A percentile compares a stretch with the other conserved stretches of the same genome.
Evolutionary conservation across 345 rosid species (phyloP).

Genomic region (Aurinia saxatilis): DNA sequence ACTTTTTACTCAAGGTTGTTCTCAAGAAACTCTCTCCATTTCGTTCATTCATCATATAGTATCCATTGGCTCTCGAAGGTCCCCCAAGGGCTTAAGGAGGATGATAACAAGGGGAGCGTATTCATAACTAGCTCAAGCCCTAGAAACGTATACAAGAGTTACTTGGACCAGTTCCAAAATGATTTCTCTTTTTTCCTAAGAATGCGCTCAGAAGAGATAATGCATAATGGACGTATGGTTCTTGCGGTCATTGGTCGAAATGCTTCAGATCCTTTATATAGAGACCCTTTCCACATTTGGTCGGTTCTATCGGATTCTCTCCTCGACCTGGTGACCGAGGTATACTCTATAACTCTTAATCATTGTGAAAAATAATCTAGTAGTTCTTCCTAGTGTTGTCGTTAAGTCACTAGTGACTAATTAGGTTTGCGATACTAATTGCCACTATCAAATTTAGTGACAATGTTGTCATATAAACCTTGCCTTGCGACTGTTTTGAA

Average conservation of each 20-base stretch:
- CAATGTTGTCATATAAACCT: no score
- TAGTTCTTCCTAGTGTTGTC: no score
- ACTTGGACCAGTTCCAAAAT: slow-evolving; percentile 27
- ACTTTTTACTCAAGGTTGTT: slow-evolving; percentile 39
- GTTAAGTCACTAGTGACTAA: no score
- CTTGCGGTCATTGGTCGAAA: slow-evolving; percentile 26
- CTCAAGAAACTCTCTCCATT: slow-evolving; percentile 18
- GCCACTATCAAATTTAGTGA: no score
- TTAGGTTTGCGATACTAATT: no score
- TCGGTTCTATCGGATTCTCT: slow-evolving; percentile 21
- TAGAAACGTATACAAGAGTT: slow-evolving; percentile 20
- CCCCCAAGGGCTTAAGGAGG: slow-evolving; percentile 4
- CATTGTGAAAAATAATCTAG: no score
- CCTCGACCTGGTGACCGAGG: slow-evolving; percentile 31
- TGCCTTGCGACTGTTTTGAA: no score
- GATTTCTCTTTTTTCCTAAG: slow-evolving; percentile 35
- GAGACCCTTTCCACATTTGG: not conserved
- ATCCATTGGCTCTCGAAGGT: slow-evolving; percentile 33
- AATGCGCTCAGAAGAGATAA: slow-evolving; percentile 25
- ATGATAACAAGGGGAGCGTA: slow-evolving; percentile 12
- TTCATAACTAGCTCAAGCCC: slow-evolving; percentile 21
- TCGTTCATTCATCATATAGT: slow-evolving; percentile 28
- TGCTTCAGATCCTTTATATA: slow-evolving; percentile 20
- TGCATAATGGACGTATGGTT: slow-evolving; percentile 31
- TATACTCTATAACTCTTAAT: no score